Conservation (phyloP, 331 rosid species). For the Dryas integrifolia region DNA sequence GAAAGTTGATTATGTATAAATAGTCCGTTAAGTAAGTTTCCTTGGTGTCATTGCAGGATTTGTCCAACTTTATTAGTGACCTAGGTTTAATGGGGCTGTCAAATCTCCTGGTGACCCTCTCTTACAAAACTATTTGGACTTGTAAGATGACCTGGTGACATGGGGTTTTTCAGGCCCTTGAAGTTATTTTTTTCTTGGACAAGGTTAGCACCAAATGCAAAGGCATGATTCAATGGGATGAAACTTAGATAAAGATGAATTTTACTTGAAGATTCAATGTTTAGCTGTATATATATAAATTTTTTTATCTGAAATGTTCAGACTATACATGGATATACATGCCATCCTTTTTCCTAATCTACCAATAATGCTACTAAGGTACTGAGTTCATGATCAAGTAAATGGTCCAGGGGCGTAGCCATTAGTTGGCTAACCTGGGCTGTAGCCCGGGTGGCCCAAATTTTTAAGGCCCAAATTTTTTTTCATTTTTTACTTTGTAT, state of each 20-base stretch:
- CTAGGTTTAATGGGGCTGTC: not conserved
- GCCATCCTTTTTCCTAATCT: not conserved
- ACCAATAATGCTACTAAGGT: not conserved
- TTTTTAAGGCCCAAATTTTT: no score
- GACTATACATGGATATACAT: not conserved
- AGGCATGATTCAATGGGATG: not conserved
- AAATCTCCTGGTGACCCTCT: not conserved
- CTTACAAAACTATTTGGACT: not conserved
- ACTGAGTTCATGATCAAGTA: not conserved
- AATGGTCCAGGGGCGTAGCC: no score
- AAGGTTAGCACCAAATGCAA: not conserved
- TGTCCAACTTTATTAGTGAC: constrained; percentile 1
- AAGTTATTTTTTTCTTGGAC: not conserved
- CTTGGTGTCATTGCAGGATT: not conserved
- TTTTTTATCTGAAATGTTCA: not conserved
- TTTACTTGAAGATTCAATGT: not conserved
- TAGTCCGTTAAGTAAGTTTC: not conserved
- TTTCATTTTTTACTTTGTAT: no score
- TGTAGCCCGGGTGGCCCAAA: no score
- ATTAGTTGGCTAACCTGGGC: no score
- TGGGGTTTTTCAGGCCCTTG: not conserved
- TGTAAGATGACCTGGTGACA: not conserved
- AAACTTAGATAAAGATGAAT: not conserved
- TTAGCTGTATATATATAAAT: not conserved
- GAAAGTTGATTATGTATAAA: not conserved